phyloP scores from a whole-genome alignment of 192 early-diverging fungal species.

The Cladochytrium replicatum region DNA sequence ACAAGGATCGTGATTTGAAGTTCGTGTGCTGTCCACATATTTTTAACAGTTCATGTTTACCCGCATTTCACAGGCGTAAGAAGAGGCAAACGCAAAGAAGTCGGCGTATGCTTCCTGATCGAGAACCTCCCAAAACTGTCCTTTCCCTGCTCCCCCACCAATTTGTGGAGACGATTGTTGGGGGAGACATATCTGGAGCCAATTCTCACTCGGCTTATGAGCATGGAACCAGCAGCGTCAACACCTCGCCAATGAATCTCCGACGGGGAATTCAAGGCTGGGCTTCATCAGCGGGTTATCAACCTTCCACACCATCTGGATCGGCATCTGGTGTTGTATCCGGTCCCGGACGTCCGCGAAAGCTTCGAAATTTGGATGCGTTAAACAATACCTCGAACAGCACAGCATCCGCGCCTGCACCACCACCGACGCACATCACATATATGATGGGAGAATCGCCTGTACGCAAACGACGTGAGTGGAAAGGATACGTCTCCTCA shows the following conservation, averaged over 20 bases:
- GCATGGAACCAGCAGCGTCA: not conserved
- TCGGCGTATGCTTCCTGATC: slow-evolving; percentile 49
- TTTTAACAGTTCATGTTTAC: not conserved
- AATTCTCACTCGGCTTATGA: not conserved
- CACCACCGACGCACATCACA: too few relatives aligned
- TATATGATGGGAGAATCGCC: too few relatives aligned
- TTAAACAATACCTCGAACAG: too few relatives aligned
- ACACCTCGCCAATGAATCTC: too few relatives aligned
- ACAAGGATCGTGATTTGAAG: not conserved
- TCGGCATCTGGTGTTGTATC: too few relatives aligned
- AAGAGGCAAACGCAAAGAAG: slow-evolving; percentile 70
- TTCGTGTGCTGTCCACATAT: not conserved
- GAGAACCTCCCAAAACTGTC: slow-evolving; percentile 59
- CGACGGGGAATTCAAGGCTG: too few relatives aligned
- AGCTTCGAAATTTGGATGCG: too few relatives aligned
- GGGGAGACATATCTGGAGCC: slow-evolving; percentile 4
- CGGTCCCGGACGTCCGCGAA: too few relatives aligned
- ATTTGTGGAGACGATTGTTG: slow-evolving; percentile 28
- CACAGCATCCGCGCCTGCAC: too few relatives aligned
- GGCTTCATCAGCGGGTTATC: too few relatives aligned
- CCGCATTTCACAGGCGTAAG: slow-evolving; percentile 51
- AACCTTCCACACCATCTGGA: too few relatives aligned
- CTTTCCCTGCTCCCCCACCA: slow-evolving; percentile 30
- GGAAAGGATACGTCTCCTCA: slow-evolving; percentile 22
- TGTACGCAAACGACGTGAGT: too few relatives aligned